Conservation (phyloP, 306 rosid species). For the Quercus gilva region DNA sequence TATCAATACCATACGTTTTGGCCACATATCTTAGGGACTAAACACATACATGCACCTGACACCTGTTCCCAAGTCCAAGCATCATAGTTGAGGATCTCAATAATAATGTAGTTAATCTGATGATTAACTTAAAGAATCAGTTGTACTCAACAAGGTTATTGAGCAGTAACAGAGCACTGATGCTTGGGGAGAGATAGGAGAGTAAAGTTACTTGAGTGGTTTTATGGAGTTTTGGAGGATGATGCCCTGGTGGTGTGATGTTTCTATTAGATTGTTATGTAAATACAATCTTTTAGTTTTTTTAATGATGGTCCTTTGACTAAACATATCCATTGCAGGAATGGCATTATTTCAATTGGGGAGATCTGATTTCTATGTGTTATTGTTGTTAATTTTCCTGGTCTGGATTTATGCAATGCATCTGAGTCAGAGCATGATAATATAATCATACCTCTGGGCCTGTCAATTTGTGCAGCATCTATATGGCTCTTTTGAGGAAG, state of each 20-base stretch:
- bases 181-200: background rate
- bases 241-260: background rate
- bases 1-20: background rate
- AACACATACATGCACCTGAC: background rate
- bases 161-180: background rate
- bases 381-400: background rate
- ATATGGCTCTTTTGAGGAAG: conserved; percentile 74
- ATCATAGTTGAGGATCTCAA: background rate
- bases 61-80: background rate
- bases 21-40: background rate
- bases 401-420: background rate
- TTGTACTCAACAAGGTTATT: background rate
- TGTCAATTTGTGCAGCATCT: conserved; percentile 59
- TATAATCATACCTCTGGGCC: background rate
- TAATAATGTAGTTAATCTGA: background rate
- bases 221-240: background rate
- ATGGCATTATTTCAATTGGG: background rate
- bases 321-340: background rate
- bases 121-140: background rate
- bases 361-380: background rate
- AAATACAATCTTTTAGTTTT: background rate
- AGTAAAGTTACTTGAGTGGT: background rate
- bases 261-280: background rate
- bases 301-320: background rate
- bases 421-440: conserved; percentile 12